Base-by-base conservation (phyloP, 2,329 filamentous ascomycete genomes). In the Dactylellina sp. region DNA sequence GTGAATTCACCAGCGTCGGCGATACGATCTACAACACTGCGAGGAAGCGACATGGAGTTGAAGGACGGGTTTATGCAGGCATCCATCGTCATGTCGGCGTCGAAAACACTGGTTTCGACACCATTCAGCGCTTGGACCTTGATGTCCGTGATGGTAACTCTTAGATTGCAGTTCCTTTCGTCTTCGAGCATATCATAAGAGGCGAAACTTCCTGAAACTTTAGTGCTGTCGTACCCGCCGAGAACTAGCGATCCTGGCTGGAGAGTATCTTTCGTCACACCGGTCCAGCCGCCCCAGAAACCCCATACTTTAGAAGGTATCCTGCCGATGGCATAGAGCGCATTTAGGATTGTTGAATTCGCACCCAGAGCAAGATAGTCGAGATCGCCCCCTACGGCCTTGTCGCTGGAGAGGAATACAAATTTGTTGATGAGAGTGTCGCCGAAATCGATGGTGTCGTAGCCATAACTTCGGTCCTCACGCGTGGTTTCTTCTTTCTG, bases 221-320 rank as follows among this genome's bases (percentile, higher is more conserved):
- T 60, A 5, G 59, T 22, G 28, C 61, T 59, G 53, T 72, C 68
- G n/a, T 65, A 72, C 3, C 68, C 68, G 12, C 68, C 68, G 9
- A 72, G 52, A 12, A 65, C 60, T 16, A 72, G 16, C 4, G 60
- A 64, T 3, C 68, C 68, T 22, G 64, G 49, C 12, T 39, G 46
- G 42, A 37, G 28, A 2, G 60, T 72, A 35, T 65, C 52, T 28
- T 44, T 24, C 9, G 60, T 72, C 1, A 32, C 68, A 20, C 66
- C 66, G 2, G 60, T 63, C 66, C 66, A 65, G 2, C 68, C 68
- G 22, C 53, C 62, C 56, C 63, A 61, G 18, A 72, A 14, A 4
- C 68, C 53, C 68, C 60, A 65, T 4, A 72, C 25, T 25, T 57
- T 40, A 0, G 60, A 72, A 6, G 60, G 68, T 16, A 65, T 65